phyloP scores from a whole-genome alignment of 768 basidiomycete genomes.

The Lactarius sanguifluus region DNA sequence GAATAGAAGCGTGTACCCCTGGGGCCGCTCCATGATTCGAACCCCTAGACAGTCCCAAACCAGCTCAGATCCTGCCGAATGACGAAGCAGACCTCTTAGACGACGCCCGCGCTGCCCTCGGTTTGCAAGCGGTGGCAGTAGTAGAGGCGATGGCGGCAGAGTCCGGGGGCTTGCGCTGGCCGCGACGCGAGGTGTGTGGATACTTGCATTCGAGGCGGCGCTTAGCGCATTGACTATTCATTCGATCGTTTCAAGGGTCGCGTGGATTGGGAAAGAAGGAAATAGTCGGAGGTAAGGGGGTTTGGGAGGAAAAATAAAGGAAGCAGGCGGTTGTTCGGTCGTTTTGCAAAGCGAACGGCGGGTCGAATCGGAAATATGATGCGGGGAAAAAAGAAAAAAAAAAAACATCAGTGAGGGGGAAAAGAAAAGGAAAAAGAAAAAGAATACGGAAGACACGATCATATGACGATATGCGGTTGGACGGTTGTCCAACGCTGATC shows the following conservation, averaged over 20 bases:
- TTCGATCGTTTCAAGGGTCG: neutral
- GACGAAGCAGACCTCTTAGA: slow-evolving; percentile 9
- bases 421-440: neutral
- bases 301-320: neutral
- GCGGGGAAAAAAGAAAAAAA: neutral
- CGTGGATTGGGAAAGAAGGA: slow-evolving; percentile 18
- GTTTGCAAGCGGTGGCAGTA: slow-evolving; percentile 25
- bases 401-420: neutral
- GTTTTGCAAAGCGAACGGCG: slow-evolving; percentile 3
- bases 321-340: slow-evolving; percentile 2
- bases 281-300: slow-evolving; percentile 10
- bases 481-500: too few species aligned
- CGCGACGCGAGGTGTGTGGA: slow-evolving; percentile 32
- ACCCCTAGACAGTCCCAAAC: neutral
- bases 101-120: slow-evolving; percentile 26
- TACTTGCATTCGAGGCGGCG: slow-evolving; percentile 27
- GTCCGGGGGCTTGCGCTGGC: slow-evolving; percentile 29
- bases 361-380: neutral
- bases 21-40: neutral
- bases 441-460: slow-evolving; percentile 10
- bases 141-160: neutral
- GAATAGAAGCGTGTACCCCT: neutral
- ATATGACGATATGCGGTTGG: neutral
- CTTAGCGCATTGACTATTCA: slow-evolving; percentile 29
- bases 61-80: neutral